Evolutionary conservation across 805 yeast genomes (phyloP).

Genomic region (Maudiozyma serrabonitensis): DNA sequence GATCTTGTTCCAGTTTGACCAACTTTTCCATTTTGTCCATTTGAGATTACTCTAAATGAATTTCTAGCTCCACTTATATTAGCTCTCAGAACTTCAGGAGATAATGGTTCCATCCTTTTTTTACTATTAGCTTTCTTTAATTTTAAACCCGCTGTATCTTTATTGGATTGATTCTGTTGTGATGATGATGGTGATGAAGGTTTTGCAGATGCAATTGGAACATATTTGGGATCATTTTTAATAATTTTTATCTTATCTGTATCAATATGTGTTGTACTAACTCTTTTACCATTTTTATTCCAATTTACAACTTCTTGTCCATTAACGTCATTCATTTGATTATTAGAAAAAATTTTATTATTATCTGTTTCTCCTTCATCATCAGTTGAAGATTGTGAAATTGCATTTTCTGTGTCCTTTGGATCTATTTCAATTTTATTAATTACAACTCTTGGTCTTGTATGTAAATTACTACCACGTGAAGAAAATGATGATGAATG

Average conservation of each 20-base stretch:
- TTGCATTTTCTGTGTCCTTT: neutral
- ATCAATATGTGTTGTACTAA: constrained; percentile 9
- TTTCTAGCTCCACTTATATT: neutral
- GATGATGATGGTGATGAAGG: neutral
- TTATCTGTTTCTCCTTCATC: neutral
- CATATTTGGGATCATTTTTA: constrained; percentile 6
- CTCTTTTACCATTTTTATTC: constrained; percentile 28
- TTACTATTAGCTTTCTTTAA: neutral
- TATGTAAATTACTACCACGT: constrained; percentile 7
- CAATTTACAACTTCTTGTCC: constrained; percentile 8
- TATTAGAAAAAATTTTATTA: neutral
- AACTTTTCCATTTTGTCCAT: neutral
- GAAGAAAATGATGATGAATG: constrained; percentile 21
- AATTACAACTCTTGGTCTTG: constrained; percentile 22
- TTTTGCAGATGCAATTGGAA: neutral
- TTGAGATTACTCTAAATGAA: neutral
- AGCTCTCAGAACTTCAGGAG: neutral
- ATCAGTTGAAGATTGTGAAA: constrained; percentile 1
- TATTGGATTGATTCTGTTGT: neutral
- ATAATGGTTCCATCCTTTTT: neutral
- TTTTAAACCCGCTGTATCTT: neutral
- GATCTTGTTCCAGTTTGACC: constrained; percentile 31
- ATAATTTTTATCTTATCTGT: constrained; percentile 4
- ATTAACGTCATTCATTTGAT: neutral
- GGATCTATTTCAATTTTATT: constrained; percentile 12